Percentiles rank a stretch among this genome's conserved stretches.
phyloP scores from a whole-genome alignment of 176 grass and related monocot genomes.

The Oryza australiensis region DNA sequence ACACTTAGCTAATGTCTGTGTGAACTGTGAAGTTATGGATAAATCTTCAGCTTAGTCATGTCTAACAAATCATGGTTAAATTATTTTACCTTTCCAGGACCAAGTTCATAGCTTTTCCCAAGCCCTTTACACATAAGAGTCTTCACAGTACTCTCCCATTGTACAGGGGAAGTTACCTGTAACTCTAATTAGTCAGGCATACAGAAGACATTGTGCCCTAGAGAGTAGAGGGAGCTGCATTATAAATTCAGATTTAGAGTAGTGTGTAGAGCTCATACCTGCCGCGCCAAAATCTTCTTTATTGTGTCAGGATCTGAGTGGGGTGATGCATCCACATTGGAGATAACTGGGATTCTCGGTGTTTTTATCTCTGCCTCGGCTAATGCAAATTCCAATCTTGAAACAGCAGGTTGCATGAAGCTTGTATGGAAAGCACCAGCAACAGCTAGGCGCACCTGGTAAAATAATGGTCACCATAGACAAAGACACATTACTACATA shows the following conservation, averaged over 20 bases:
- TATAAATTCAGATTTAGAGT: neutral
- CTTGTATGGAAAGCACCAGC: constrained; percentile 91
- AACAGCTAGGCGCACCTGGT: constrained; percentile 78
- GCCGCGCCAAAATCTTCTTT: constrained; percentile 76
- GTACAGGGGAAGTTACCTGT: constrained; percentile 91
- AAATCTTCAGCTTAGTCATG: neutral
- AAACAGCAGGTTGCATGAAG: constrained; percentile 91
- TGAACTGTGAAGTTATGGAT: neutral
- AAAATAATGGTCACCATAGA: constrained; percentile 10
- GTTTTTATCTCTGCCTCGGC: constrained; percentile 66
- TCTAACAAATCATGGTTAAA: neutral
- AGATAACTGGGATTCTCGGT: constrained; percentile 92
- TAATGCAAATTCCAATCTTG: constrained; percentile 80
- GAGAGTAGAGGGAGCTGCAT: neutral
- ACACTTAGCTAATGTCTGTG: neutral
- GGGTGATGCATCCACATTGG: constrained; percentile 79
- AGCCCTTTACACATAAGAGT: constrained; percentile 85
- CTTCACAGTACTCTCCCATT: constrained; percentile 85
- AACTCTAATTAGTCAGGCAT: constrained; percentile 2
- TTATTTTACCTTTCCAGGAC: constrained; percentile 87
- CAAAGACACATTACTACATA: neutral
- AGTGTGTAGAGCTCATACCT: constrained; percentile 42
- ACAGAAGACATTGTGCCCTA: constrained; percentile 7
- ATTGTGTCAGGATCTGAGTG: constrained; percentile 85
- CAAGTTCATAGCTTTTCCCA: constrained; percentile 92